Conservation (phyloP, 2,329 filamentous ascomycete species). For the Hypoxylon sp. region DNA sequence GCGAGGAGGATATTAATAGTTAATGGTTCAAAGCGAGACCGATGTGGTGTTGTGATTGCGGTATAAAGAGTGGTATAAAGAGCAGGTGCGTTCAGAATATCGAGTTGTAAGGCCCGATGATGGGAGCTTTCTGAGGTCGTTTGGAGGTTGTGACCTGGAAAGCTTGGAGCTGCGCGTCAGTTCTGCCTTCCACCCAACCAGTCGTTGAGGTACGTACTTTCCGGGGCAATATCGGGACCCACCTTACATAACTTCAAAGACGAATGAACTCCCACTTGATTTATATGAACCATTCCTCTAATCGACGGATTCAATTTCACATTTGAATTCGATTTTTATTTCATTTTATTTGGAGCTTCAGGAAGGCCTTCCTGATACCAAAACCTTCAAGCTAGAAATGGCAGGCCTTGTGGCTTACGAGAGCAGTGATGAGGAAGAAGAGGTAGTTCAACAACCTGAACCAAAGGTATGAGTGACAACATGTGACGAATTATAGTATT, state of each 20-base stretch:
- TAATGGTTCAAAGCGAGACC: not conserved
- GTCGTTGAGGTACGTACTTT: slow-evolving; percentile 18
- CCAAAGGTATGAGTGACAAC: slow-evolving; percentile 52
- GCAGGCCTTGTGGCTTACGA: slow-evolving; percentile 53
- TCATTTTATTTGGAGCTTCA: not conserved
- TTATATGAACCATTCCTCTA: not conserved
- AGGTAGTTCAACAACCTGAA: slow-evolving; percentile 45
- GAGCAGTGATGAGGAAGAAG: slow-evolving; percentile 55
- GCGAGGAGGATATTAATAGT: slow-evolving; percentile 20
- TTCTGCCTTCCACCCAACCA: slow-evolving; percentile 42
- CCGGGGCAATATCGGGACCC: slow-evolving; percentile 1
- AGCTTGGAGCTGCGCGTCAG: slow-evolving; percentile 51
- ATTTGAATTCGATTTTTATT: not conserved
- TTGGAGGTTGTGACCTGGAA: slow-evolving; percentile 34
- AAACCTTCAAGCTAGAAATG: slow-evolving; percentile 31
- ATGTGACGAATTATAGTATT: slow-evolving; percentile 30
- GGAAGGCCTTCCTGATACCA: not conserved
- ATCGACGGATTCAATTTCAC: not conserved
- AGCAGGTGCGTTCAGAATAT: too few species aligned
- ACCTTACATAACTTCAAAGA: slow-evolving; percentile 14
- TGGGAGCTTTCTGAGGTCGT: slow-evolving; percentile 19
- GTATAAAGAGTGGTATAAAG: slow-evolving; percentile 9
- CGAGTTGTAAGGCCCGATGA: slow-evolving; percentile 25
- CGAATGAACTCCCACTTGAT: slow-evolving; percentile 12
- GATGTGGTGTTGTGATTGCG: not conserved